A percentile compares a stretch with the other conserved stretches of the same genome.
phyloP scores from a whole-genome alignment of 1,284 basidiomycete genomes.

The Pterulicium gracile region DNA sequence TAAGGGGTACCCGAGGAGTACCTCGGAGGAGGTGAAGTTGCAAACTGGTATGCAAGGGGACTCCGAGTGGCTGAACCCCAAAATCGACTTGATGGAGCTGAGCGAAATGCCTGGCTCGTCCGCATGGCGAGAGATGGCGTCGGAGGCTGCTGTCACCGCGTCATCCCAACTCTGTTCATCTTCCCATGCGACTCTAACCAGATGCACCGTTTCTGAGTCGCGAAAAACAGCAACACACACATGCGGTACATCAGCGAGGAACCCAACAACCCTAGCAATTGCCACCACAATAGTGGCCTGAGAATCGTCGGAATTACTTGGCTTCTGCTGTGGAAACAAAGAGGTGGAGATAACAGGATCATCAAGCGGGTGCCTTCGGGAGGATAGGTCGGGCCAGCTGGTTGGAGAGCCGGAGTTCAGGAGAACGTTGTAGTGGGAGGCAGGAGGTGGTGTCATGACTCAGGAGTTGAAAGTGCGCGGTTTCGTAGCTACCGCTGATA shows the following conservation, averaged over 20 bases:
- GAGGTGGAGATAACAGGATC: constrained; percentile 8
- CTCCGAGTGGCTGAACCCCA: not conserved
- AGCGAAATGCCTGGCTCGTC: constrained; percentile 5
- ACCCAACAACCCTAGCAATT: constrained; percentile 25
- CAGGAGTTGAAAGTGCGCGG: no score
- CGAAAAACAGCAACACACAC: constrained; percentile 25
- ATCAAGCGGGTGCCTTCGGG: constrained; percentile 16
- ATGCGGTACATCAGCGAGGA: constrained; percentile 27
- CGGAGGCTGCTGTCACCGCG: constrained; percentile 13
- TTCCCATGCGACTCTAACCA: constrained; percentile 25
- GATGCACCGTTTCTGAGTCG: constrained; percentile 12
- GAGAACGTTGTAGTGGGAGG: constrained; percentile 2
- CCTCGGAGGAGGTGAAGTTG: not conserved
- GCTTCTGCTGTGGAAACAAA: not conserved
- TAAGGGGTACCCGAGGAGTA: not conserved
- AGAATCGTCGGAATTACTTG: constrained; percentile 3
- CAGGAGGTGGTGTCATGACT: not conserved
- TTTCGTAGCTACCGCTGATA: no score
- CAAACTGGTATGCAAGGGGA: not conserved
- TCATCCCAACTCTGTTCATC: constrained; percentile 22
- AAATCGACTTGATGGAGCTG: not conserved
- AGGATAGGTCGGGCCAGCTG: constrained; percentile 26
- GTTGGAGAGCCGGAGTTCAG: constrained; percentile 20
- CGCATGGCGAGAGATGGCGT: constrained; percentile 13
- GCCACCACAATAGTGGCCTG: constrained; percentile 18